Percentiles rank a stretch among this genome's conserved stretches.
These are phyloP conservation scores for Coemansia sp. DNA, from an alignment of 192 early-diverging fungal genomes.

Conservation along the genomic window DNA sequence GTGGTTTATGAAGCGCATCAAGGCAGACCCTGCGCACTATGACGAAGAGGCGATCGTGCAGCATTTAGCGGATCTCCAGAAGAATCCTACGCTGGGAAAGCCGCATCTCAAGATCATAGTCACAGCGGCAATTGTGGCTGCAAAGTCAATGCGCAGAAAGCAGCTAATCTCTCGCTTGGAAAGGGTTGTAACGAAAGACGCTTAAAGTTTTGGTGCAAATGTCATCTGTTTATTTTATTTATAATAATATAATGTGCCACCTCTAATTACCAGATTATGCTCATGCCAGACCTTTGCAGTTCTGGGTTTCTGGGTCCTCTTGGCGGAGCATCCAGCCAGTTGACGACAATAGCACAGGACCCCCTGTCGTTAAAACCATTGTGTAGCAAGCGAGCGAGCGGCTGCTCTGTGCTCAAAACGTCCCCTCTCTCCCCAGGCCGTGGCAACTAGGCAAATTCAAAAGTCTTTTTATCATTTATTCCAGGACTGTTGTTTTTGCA, in stretches of 20 bases:
- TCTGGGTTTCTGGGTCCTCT: neutral
- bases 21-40: conserved; percentile 53
- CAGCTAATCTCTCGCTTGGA: conserved; percentile 41
- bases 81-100: conserved; percentile 20
- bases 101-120: conserved; percentile 52
- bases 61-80: conserved; percentile 38
- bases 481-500: too few species aligned
- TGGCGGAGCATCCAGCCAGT: too few species aligned
- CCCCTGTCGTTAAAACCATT: too few species aligned
- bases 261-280: too few species aligned
- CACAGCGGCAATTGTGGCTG: conserved; percentile 25
- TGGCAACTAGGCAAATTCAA: too few species aligned
- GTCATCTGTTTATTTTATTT: neutral
- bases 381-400: too few species aligned
- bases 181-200: conserved; percentile 2
- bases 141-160: conserved; percentile 54
- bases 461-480: too few species aligned
- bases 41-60: conserved; percentile 42
- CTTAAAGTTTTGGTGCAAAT: neutral
- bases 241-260: neutral
- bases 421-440: too few species aligned
- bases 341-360: too few species aligned
- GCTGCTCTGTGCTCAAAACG: too few species aligned
- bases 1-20: conserved; percentile 52
- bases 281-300: too few species aligned